These are phyloP conservation scores for Scheffersomyces coipomensis DNA, from an alignment of 805 yeast species.

Conservation along the genomic window DNA sequence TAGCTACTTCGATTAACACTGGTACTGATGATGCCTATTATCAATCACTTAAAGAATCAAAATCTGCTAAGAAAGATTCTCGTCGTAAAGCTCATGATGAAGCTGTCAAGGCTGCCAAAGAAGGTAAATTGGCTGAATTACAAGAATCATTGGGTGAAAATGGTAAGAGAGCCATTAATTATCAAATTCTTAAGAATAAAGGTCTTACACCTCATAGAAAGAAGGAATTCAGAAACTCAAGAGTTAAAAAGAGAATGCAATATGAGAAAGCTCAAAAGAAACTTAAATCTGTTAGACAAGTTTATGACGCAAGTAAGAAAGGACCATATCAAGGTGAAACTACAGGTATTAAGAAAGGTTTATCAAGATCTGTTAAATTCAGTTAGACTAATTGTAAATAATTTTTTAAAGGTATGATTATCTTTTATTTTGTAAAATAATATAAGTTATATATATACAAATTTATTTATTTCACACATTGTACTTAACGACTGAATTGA, in stretches of 20 bases:
- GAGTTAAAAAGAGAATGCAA: constrained; percentile 98
- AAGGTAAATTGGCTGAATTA: constrained; percentile 77
- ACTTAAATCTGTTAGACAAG: constrained; percentile 85
- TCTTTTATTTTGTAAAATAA: no score
- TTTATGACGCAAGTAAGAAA: constrained; percentile 68
- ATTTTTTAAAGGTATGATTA: no score
- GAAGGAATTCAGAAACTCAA: constrained; percentile 91
- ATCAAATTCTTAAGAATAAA: constrained; percentile 92
- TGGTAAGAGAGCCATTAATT: constrained; percentile 93
- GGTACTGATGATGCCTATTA: constrained; percentile 60
- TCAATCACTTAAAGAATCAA: constrained; percentile 47
- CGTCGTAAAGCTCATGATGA: constrained; percentile 63
- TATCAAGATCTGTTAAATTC: constrained; percentile 85
- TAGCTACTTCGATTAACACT: constrained; percentile 41
- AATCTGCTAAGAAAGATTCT: constrained; percentile 46
- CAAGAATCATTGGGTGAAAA: constrained; percentile 65
- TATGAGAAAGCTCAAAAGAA: constrained; percentile 94
- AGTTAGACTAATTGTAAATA: constrained; percentile 15
- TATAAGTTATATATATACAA: background rate
- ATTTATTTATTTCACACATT: background rate
- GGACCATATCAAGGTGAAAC: constrained; percentile 87
- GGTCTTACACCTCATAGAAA: constrained; percentile 92
- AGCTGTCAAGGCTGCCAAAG: constrained; percentile 78
- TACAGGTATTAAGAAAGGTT: constrained; percentile 95
- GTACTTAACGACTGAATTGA: constrained; percentile 59